Conservation (phyloP, 1,284 basidiomycete genomes). For the Agaricales sp. region DNA sequence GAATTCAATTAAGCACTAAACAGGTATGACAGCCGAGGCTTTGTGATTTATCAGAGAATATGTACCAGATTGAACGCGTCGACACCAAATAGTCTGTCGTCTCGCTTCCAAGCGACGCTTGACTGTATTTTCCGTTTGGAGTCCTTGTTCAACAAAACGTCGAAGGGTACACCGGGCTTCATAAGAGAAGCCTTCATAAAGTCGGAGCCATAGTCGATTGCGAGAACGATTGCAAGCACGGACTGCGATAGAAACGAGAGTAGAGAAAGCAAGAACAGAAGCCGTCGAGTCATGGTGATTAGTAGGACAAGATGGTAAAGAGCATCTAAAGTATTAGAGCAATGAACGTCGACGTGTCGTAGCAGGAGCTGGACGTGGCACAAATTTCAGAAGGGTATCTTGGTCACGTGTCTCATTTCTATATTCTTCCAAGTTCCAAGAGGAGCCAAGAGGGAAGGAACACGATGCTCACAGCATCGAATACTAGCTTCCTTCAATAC, state of each 20-base stretch:
- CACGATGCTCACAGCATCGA: too few relatives aligned
- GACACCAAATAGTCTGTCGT: slow-evolving; percentile 80
- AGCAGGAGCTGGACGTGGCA: slow-evolving; percentile 1
- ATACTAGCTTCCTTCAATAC: too few relatives aligned
- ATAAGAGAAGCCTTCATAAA: slow-evolving; percentile 95
- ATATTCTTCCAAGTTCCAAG: too few relatives aligned
- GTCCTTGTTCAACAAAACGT: slow-evolving; percentile 93
- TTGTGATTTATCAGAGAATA: slow-evolving; percentile 11
- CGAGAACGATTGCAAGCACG: slow-evolving; percentile 59
- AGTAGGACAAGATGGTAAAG: neutral
- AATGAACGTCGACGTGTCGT: slow-evolving; percentile 1
- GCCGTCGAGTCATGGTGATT: slow-evolving; percentile 1
- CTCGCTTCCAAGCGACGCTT: slow-evolving; percentile 80
- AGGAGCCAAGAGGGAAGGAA: too few relatives aligned
- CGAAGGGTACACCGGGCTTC: slow-evolving; percentile 93
- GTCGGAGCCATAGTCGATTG: slow-evolving; percentile 94
- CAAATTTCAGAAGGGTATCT: too few relatives aligned
- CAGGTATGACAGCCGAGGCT: slow-evolving; percentile 5
- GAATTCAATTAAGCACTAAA: slow-evolving; percentile 6
- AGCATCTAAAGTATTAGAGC: neutral
- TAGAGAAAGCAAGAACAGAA: neutral
- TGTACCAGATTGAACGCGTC: slow-evolving; percentile 83
- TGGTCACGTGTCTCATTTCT: neutral
- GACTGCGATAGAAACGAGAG: neutral
- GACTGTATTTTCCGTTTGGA: slow-evolving; percentile 94